phyloP scores from a whole-genome alignment of 2,329 filamentous ascomycete species.

The Fusarium nelsonii region DNA sequence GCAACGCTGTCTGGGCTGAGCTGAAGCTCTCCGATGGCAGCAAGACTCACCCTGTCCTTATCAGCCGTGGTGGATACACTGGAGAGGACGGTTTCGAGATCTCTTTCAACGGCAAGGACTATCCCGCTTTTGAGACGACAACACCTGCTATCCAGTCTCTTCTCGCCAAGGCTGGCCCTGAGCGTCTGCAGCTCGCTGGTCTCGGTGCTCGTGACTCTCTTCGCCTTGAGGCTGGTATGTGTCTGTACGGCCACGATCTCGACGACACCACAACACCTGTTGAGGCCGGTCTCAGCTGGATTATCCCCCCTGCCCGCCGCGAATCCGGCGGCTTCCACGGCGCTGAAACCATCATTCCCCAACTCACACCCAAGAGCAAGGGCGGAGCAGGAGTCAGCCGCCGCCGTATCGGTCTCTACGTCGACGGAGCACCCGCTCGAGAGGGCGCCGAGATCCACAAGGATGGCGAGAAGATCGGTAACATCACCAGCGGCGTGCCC shows the following conservation, averaged over 20 bases:
- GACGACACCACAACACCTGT: slow-evolving; percentile 77
- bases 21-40: slow-evolving; percentile 70
- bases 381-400: slow-evolving; percentile 77
- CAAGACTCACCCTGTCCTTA: slow-evolving; percentile 63
- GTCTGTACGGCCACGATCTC: slow-evolving; percentile 98
- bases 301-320: slow-evolving; percentile 83
- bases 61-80: slow-evolving; percentile 93
- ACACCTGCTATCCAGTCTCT: slow-evolving; percentile 75
- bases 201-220: slow-evolving; percentile 92
- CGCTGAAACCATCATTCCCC: slow-evolving; percentile 78
- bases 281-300: slow-evolving; percentile 75
- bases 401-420: slow-evolving; percentile 82
- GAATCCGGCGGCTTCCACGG: slow-evolving; percentile 83
- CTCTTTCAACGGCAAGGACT: slow-evolving; percentile 71
- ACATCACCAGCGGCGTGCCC: slow-evolving; percentile 89
- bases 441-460: slow-evolving; percentile 86
- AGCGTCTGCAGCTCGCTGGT: slow-evolving; percentile 81
- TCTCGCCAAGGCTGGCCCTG: slow-evolving; percentile 71
- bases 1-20: slow-evolving; percentile 75
- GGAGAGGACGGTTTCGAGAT: slow-evolving; percentile 99
- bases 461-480: slow-evolving; percentile 77
- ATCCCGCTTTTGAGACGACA: slow-evolving; percentile 55
- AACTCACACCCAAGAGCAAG: slow-evolving; percentile 79
- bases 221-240: slow-evolving; percentile 97
- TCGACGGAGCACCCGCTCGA: slow-evolving; percentile 88